Evolutionary conservation across 495 filamentous ascomycete genomes (phyloP).

Genomic region (Hapsidospora chrysogenum): DNA sequence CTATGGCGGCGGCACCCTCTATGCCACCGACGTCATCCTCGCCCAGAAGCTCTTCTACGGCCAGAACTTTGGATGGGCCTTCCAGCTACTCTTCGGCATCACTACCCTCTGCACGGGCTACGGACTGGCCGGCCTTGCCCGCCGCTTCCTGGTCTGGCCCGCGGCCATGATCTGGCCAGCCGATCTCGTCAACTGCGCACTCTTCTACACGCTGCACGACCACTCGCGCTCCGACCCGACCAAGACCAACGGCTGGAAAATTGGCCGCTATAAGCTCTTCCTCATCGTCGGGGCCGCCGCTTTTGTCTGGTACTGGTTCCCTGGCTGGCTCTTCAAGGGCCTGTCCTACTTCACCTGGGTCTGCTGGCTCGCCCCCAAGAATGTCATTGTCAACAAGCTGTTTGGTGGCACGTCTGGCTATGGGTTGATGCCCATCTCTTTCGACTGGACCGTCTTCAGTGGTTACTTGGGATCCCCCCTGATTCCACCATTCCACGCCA

Average conservation of each 20-base stretch:
- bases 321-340: constrained; percentile 40
- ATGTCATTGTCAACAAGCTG: constrained; percentile 49
- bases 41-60: constrained; percentile 25
- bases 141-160: constrained; percentile 39
- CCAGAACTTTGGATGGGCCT: constrained; percentile 37
- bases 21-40: constrained; percentile 21
- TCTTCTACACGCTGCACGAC: constrained; percentile 47
- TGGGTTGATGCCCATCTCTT: constrained; percentile 36
- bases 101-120: constrained; percentile 49
- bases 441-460: constrained; percentile 51
- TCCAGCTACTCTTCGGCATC: constrained; percentile 42
- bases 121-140: constrained; percentile 44
- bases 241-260: constrained; percentile 38
- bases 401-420: constrained; percentile 50
- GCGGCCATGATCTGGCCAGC: constrained; percentile 49
- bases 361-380: constrained; percentile 45
- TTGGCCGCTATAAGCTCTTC: constrained; percentile 42
- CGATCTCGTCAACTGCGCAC: constrained; percentile 37
- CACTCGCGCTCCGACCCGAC: constrained; percentile 30
- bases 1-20: constrained; percentile 22
- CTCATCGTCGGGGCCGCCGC: constrained; percentile 29
- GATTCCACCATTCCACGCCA: constrained; percentile 51
- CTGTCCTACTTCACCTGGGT: constrained; percentile 43
- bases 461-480: constrained; percentile 50
- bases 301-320: constrained; percentile 40